Percentiles rank a stretch among this genome's conserved stretches.
phyloP scores from a whole-genome alignment of 495 filamentous ascomycete species.

The Tuber magnatum region DNA sequence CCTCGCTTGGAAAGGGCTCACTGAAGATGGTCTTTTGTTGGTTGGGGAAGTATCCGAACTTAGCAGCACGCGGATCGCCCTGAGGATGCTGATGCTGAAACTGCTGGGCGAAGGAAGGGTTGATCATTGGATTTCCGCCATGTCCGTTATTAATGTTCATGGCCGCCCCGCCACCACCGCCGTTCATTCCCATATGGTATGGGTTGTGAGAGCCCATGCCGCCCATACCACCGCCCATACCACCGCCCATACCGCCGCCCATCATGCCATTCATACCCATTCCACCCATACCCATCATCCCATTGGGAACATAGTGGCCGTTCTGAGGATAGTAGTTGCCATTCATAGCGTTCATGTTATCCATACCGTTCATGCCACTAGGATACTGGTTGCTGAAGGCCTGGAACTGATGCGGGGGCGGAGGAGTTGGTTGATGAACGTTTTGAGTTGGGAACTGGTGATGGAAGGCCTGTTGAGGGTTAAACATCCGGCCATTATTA shows the following conservation, averaged over 20 bases:
- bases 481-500: conserved; percentile 33
- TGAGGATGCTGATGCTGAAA: conserved; percentile 36
- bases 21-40: conserved; percentile 64
- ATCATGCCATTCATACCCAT: conserved; percentile 46
- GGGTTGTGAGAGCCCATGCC: conserved; percentile 31
- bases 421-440: conserved; percentile 12
- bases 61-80: conserved; percentile 34
- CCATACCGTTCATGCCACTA: conserved; percentile 44
- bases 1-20: conserved; percentile 59
- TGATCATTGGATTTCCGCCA: conserved; percentile 25
- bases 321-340: conserved; percentile 45
- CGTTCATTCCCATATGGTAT: conserved; percentile 40
- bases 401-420: conserved; percentile 24
- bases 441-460: conserved; percentile 22
- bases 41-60: conserved; percentile 53
- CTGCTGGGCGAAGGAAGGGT: conserved; percentile 30
- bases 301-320: conserved; percentile 42
- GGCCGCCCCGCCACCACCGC: conserved; percentile 21
- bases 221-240: conserved; percentile 44
- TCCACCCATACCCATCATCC: conserved; percentile 45
- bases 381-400: conserved; percentile 27
- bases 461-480: conserved; percentile 30
- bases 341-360: conserved; percentile 42
- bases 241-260: conserved; percentile 39
- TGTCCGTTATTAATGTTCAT: conserved; percentile 16